These are phyloP conservation scores for Dillenia suffruticosa DNA, from an alignment of 164 flowering plant species.

Conservation along the genomic window DNA sequence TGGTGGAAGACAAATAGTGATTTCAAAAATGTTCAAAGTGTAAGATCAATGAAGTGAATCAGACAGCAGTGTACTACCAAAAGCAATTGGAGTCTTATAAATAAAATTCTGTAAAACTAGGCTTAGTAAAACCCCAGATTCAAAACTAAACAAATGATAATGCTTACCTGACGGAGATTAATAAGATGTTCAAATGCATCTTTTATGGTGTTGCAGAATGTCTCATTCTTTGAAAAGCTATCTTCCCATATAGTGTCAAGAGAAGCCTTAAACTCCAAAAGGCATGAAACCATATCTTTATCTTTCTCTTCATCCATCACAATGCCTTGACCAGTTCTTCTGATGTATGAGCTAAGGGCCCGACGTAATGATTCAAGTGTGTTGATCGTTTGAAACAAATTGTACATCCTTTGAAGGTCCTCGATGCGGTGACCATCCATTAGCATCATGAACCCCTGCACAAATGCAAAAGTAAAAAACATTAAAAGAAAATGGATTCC, in stretches of 20 bases:
- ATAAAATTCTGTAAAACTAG: too few species aligned
- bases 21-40: too few species aligned
- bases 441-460: conserved; percentile 84
- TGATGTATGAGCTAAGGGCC: conserved; percentile 74
- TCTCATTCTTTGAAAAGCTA: conserved; percentile 80
- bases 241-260: conserved; percentile 94
- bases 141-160: background rate
- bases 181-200: conserved; percentile 97
- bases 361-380: conserved; percentile 84
- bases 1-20: too few species aligned
- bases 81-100: too few species aligned
- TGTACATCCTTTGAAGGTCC: conserved; percentile 84
- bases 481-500: background rate
- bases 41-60: too few species aligned
- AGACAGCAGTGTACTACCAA: too few species aligned
- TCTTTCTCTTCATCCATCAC: conserved; percentile 98
- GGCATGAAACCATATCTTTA: conserved; percentile 83
- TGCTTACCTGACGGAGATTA: conserved; percentile 85
- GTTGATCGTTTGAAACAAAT: conserved; percentile 71
- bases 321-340: conserved; percentile 79
- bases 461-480: conserved; percentile 3
- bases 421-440: conserved; percentile 94
- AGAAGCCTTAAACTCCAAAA: conserved; percentile 83
- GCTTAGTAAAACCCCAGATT: too few species aligned
- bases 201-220: conserved; percentile 80